phyloP scores from a whole-genome alignment of 2,329 filamentous ascomycete species.

The Neonectria ditissima region DNA sequence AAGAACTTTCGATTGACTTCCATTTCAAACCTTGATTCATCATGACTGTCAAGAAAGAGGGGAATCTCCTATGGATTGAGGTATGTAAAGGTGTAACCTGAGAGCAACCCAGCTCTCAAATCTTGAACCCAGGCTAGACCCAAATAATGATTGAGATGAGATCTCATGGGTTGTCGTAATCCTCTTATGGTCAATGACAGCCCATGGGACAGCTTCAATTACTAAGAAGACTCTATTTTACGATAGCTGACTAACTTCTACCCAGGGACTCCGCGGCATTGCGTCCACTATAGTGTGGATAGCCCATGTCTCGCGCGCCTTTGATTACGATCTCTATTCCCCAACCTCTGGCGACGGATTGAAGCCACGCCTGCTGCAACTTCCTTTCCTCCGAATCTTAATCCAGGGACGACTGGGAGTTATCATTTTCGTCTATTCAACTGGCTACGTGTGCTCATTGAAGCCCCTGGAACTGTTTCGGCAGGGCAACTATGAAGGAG shows the following conservation, averaged over 20 bases:
- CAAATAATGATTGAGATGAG: neutral
- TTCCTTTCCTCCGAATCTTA: neutral
- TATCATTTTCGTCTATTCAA: neutral
- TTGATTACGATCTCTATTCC: neutral
- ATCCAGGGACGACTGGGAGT: conserved; percentile 1
- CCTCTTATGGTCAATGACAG: neutral
- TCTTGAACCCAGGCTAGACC: neutral
- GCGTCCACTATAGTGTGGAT: neutral
- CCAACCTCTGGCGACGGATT: neutral
- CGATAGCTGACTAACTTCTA: neutral
- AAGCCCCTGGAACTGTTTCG: neutral
- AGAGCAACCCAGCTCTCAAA: neutral
- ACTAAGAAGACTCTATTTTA: neutral
- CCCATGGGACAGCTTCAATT: neutral
- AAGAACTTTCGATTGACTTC: neutral
- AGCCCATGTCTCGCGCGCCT: neutral
- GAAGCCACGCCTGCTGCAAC: neutral
- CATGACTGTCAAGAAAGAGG: neutral
- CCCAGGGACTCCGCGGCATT: neutral
- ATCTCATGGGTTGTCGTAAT: neutral
- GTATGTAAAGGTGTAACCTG: neutral
- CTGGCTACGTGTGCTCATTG: neutral
- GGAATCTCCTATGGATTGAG: conserved; percentile 1
- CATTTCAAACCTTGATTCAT: neutral
- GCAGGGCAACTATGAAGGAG: neutral